Evolutionary conservation across 345 rosid species (phyloP).

Genomic region (Eucalyptus regnans): DNA sequence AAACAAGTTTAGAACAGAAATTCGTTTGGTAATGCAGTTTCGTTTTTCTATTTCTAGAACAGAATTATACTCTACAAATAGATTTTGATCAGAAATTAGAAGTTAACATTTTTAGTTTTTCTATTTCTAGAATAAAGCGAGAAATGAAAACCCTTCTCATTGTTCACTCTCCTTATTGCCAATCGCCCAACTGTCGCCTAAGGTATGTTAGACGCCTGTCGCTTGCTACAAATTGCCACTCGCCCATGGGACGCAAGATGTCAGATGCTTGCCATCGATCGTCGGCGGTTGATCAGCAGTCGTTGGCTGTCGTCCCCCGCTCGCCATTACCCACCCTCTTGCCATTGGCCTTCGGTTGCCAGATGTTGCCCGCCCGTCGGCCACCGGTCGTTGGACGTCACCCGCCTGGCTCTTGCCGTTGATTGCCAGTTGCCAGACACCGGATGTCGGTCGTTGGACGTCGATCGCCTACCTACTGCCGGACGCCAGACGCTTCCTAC

Average conservation of each 20-base stretch:
- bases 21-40: too few species aligned
- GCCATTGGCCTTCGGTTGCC: too few species aligned
- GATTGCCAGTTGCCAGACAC: accelerated
- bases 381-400: accelerated
- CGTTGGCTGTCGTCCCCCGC: accelerated
- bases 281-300: accelerated
- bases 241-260: accelerated
- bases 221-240: too few species aligned
- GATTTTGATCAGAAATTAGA: too few species aligned
- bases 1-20: accelerated
- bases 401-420: accelerated
- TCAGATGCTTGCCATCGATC: too few species aligned
- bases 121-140: too few species aligned
- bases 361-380: accelerated
- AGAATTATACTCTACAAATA: accelerated
- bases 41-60: too few species aligned
- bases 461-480: accelerated
- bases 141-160: too few species aligned
- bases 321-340: accelerated
- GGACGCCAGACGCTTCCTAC: accelerated
- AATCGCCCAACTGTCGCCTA: accelerated
- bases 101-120: too few species aligned
- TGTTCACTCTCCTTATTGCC: accelerated
- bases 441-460: accelerated
- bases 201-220: accelerated